phyloP scores from a whole-genome alignment of 441 rosid species.

The Rhodomyrtus psidioides region DNA sequence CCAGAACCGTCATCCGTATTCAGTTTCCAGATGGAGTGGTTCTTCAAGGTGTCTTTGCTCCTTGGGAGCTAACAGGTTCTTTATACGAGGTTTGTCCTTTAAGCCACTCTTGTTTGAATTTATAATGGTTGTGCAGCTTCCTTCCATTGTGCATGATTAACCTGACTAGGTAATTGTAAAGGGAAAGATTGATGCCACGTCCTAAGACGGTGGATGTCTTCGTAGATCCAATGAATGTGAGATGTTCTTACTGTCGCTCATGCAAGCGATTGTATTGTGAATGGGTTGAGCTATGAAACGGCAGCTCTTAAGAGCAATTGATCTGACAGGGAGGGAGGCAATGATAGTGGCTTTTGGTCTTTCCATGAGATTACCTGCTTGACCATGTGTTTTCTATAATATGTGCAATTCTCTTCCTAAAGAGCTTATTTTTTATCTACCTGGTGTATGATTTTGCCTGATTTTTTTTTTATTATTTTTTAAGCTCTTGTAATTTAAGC shows the following conservation, averaged over 20 bases:
- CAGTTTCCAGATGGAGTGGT: conserved; percentile 93
- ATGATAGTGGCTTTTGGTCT: background rate
- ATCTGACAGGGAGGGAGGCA: background rate
- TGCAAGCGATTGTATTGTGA: background rate
- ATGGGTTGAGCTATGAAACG: background rate
- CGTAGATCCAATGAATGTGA: background rate
- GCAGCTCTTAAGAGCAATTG: background rate
- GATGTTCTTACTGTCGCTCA: background rate
- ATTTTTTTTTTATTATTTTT: background rate
- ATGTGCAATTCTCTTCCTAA: background rate
- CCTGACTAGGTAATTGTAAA: background rate
- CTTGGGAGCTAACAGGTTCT: conserved; percentile 75
- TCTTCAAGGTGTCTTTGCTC: conserved; percentile 83
- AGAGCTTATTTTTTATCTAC: background rate
- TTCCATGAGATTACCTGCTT: background rate
- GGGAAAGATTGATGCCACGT: background rate
- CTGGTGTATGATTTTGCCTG: background rate
- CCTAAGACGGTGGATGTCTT: background rate
- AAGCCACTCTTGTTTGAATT: background rate
- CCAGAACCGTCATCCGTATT: conserved; percentile 50
- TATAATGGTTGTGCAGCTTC: background rate
- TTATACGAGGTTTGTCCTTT: conserved; percentile 57
- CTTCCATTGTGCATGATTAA: background rate
- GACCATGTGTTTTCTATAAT: background rate
- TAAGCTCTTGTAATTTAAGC: background rate